Base-by-base conservation (phyloP, 164 flowering plant genomes). In the Amborella trichopoda region DNA sequence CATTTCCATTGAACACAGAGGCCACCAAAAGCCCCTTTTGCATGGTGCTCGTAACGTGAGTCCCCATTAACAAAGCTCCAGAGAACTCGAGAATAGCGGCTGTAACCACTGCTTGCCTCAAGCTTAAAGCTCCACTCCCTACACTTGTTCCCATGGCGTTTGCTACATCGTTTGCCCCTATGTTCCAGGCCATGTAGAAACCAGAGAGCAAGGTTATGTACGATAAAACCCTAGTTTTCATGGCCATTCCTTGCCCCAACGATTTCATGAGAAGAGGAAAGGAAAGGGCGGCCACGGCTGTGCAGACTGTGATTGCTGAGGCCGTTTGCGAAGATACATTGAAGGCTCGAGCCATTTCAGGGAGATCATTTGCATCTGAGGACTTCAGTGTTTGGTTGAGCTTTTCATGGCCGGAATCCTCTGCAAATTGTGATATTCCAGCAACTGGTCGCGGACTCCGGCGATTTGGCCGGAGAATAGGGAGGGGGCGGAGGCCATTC, bases 61-160 rank as follows among this genome's bases (percentile, higher is more conserved):
- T 79, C 4, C 96, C 99, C 91, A 87, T 82, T 61, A 81, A 47
- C 58, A 93, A 46, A 0, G 99, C 99, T 38, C 99, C 99, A 0
- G 91, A 87, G 48, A 87, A 93, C 68, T 93, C 99, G 40, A 93
- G 50, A 41, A 93, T 76, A 0, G 84, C 95, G 0, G 99, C 99
- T 3, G 74, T 80, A 49, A 87, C 9, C 61, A 87, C 96, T 3
- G 99, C 99, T 69, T 87, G 95, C 53, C 87, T 54, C 14, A 84
- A 73, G 25, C 80, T 65, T 59, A 93, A 60, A 11, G 99, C 99
- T 13, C 96, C 94, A 0, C 95, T 85, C 1, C 97, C 97, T 13
- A 90, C 97, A 3, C 95, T 85, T 23, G 97, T 90, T 41, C 97
- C 97, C 95, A 86, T 86, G 17, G 97, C 97, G 61, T 90, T 90